A percentile compares a stretch with the other conserved stretches of the same genome.
Conservation (phyloP, 352 stramenopile species). For the Albugo laibachii region DNA sequence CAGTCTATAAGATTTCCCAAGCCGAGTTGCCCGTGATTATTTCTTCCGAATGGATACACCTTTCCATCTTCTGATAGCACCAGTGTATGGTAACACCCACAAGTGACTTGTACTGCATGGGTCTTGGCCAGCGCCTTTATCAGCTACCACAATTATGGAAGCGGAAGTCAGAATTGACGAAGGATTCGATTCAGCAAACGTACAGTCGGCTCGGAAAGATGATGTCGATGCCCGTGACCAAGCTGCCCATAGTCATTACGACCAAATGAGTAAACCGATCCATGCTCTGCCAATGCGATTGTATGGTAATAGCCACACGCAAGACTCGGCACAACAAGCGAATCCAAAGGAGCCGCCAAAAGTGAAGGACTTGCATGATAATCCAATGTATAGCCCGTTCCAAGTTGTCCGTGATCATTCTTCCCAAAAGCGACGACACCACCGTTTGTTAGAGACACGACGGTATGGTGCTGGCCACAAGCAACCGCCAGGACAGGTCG, state of each 20-base stretch:
- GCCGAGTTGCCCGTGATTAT: constrained; percentile 87
- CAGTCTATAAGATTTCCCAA: constrained; percentile 55
- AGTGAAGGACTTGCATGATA: constrained; percentile 25
- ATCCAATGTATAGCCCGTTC: constrained; percentile 28
- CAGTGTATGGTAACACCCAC: constrained; percentile 75
- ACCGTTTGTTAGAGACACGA: constrained; percentile 33
- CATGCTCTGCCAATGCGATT: constrained; percentile 40
- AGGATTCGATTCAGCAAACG: background rate
- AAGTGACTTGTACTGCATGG: constrained; percentile 50
- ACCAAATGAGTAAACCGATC: constrained; percentile 72
- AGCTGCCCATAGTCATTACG: constrained; percentile 88
- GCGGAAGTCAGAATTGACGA: background rate
- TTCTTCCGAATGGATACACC: constrained; percentile 84
- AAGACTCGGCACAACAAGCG: constrained; percentile 43
- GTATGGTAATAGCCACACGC: constrained; percentile 87
- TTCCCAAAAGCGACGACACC: constrained; percentile 77
- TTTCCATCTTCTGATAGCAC: constrained; percentile 63
- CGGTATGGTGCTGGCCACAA: constrained; percentile 81
- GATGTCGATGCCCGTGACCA: constrained; percentile 70
- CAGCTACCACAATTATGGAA: too few relatives aligned
- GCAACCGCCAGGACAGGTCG: constrained; percentile 45
- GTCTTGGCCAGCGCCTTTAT: constrained; percentile 28
- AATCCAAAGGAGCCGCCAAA: constrained; percentile 29
- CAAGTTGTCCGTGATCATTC: constrained; percentile 85
- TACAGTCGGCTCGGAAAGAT: constrained; percentile 34